phyloP scores from a whole-genome alignment of 345 rosid genomes.

The Lenwebbia sp. region DNA sequence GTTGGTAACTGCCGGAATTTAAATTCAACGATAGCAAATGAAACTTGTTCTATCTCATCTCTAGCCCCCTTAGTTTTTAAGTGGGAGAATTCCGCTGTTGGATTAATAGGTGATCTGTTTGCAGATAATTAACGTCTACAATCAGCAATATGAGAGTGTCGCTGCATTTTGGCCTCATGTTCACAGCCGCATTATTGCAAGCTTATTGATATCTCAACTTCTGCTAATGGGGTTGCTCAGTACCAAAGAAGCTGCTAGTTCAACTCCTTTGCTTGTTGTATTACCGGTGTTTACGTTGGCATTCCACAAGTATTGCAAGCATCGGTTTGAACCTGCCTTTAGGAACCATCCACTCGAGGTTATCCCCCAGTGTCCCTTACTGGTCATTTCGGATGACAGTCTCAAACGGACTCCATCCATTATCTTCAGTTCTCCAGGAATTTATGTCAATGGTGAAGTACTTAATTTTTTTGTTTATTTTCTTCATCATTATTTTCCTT shows the following conservation, averaged over 20 bases:
- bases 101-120: not conserved
- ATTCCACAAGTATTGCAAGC: constrained; percentile 91
- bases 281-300: constrained; percentile 70
- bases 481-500: not conserved
- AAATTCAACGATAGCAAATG: not conserved
- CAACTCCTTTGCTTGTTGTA: constrained; percentile 75
- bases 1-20: not conserved
- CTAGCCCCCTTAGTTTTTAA: not conserved
- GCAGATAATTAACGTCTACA: constrained; percentile 91
- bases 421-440: not conserved
- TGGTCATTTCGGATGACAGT: not conserved
- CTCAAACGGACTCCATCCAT: not conserved
- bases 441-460: not conserved
- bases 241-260: constrained; percentile 83
- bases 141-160: constrained; percentile 85
- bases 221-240: constrained; percentile 79
- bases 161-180: constrained; percentile 99
- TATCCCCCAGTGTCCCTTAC: not conserved
- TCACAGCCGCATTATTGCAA: constrained; percentile 78
- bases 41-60: not conserved
- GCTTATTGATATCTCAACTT: constrained; percentile 89
- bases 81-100: not conserved
- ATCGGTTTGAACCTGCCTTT: constrained; percentile 95
- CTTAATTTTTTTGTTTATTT: not conserved
- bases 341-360: constrained; percentile 85